Evolutionary conservation across 345 rosid species (phyloP).

Genomic region (Orychophragmus violaceus): DNA sequence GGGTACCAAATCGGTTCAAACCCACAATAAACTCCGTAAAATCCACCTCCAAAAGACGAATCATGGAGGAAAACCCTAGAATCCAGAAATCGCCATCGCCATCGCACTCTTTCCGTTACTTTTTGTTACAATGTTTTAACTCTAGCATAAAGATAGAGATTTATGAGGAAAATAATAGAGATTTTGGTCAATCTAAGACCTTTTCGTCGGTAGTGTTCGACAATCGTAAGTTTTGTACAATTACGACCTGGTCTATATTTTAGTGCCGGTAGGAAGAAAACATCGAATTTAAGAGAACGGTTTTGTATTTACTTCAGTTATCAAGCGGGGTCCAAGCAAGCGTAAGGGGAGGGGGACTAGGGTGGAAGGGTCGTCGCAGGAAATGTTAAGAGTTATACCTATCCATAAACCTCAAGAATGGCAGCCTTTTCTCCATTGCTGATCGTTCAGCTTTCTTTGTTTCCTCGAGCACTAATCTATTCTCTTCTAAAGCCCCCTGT

Average conservation of each 20-base stretch:
- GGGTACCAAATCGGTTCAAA: no score
- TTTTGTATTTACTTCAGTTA: background rate
- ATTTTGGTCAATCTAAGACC: background rate
- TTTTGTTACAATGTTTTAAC: no score
- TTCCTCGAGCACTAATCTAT: slow-evolving; percentile 53
- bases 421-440: slow-evolving; percentile 71
- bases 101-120: no score
- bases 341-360: no score
- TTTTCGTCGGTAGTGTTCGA: background rate
- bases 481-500: slow-evolving; percentile 85
- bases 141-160: background rate
- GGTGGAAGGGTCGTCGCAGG: no score
- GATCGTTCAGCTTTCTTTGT: slow-evolving; percentile 63
- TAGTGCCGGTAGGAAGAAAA: background rate
- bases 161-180: background rate
- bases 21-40: no score
- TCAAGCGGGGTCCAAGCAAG: no score
- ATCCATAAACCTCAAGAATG: slow-evolving; percentile 55
- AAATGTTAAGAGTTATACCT: no score
- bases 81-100: no score
- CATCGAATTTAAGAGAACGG: background rate
- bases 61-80: no score
- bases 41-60: no score
- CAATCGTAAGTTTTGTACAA: background rate
- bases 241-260: background rate